These are phyloP conservation scores for Metschnikowia gruessii DNA, from an alignment of 805 yeast species.

Conservation along the genomic window DNA sequence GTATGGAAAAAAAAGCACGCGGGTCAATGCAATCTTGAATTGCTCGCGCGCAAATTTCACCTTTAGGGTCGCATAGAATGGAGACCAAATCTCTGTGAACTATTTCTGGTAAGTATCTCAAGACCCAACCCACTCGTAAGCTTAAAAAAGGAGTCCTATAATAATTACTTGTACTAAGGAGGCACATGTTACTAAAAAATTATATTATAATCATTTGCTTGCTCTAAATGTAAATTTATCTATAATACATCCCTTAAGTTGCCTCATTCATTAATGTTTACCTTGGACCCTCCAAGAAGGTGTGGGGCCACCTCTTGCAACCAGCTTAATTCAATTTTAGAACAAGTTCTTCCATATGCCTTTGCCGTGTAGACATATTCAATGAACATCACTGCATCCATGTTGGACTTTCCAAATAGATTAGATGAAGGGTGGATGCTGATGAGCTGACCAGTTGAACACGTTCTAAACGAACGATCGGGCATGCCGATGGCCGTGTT, in stretches of 20 bases:
- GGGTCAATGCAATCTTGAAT: background rate
- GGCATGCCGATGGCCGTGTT: slow-evolving; percentile 95
- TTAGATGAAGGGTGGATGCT: slow-evolving; percentile 89
- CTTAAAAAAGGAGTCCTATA: too few relatives aligned
- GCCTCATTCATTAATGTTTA: slow-evolving; percentile 24
- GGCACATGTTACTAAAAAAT: too few relatives aligned
- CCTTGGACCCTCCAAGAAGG: slow-evolving; percentile 44
- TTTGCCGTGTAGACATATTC: slow-evolving; percentile 92
- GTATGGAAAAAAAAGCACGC: too few relatives aligned
- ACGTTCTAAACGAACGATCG: slow-evolving; percentile 87
- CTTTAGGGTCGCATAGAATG: too few relatives aligned
- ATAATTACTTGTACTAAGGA: too few relatives aligned
- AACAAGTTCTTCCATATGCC: slow-evolving; percentile 90
- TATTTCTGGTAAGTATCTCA: too few relatives aligned
- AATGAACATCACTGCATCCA: slow-evolving; percentile 89
- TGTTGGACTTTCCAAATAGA: slow-evolving; percentile 68
- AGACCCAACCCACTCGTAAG: too few relatives aligned
- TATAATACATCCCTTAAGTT: background rate
- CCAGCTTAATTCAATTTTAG: slow-evolving; percentile 80
- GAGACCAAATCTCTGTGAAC: too few relatives aligned
- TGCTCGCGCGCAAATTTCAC: background rate
- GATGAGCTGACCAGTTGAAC: slow-evolving; percentile 76
- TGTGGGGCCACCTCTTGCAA: slow-evolving; percentile 78
- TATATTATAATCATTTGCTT: background rate
- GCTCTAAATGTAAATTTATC: background rate